Evolutionary conservation across 2,329 filamentous ascomycete species (phyloP), one percentile per base, ranked within the genome.

Genomic region (Aspergillus clavatus): DNA sequence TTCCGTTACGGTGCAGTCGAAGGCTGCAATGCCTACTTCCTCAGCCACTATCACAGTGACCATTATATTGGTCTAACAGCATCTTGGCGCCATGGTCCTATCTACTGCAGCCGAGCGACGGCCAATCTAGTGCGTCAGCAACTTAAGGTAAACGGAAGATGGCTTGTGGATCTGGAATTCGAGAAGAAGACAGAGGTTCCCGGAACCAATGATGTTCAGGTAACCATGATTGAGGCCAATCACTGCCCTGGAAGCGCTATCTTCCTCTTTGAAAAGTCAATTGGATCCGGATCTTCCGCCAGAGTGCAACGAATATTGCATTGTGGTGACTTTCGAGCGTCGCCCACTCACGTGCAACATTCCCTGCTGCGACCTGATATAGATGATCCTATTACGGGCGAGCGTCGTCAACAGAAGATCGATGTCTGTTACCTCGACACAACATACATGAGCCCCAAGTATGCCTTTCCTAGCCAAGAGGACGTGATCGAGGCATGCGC

Each of bases 41-140:
- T 98, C 8, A 96, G 90, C 57, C 93, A 98, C 63, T 98, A 97
- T 56, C 93, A 98, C 67, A 96, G 89, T 59, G 93, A 98, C 63
- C 93, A 98, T 63, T 98, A 98, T 58, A 83, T 96, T 26, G 93
- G 93, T 2, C 72, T 98, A 8, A 93, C 88, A 8, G 82, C 86
- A 6, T 88, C 78, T 24, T 98, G 93, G 93, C 81, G 75, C 29
- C 90, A 98, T 63, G 93, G 93, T 0, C 91, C 90, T 0, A 97
- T 98, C 39, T 98, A 95, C 61, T 97, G 93, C 72, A 97, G 91
- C 62, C 85, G 83, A 55, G 87, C 95, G 11, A 98, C 93, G 0
- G 93, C 81, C 1, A 95, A 94, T 58, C 76, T 98, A 2, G 88
- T 97, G 26, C 83, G 84, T 49, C 86, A 86, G 57, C 90, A 96